A percentile compares a stretch with the other conserved stretches of the same genome.
phyloP scores from a whole-genome alignment of 73 alveolate species.

The Paramecium biaurelia region DNA sequence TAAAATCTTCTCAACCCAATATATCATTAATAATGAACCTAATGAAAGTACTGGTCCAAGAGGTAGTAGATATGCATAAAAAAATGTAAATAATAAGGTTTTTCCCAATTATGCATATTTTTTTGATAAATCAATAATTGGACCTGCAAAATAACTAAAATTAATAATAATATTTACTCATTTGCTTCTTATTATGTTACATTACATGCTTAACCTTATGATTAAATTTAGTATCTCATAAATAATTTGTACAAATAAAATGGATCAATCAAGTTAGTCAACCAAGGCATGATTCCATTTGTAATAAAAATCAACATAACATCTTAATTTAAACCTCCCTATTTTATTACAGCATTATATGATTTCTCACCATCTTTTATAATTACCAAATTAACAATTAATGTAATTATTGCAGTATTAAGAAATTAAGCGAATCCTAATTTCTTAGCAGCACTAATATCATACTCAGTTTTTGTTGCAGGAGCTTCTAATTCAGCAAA shows the following conservation, averaged over 20 bases:
- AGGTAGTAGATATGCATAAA: conserved; percentile 25
- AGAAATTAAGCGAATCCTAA: conserved; percentile 31
- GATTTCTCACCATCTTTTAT: not conserved
- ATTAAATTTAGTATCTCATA: not conserved
- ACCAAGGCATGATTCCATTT: conserved; percentile 20
- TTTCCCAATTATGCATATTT: conserved; percentile 9
- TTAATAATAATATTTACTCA: not conserved
- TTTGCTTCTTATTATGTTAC: conserved; percentile 1
- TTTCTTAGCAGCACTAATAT: conserved; percentile 9
- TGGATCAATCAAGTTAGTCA: not conserved
- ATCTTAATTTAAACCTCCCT: conserved; percentile 27
- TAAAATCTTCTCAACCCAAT: conserved; percentile 5
- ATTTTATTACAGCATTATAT: not conserved
- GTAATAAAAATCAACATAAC: conserved; percentile 17
- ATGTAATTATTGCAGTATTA: conserved; percentile 17
- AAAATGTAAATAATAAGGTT: conserved; percentile 7
- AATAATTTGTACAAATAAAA: not conserved
- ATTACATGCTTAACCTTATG: not conserved
- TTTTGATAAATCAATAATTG: not conserved
- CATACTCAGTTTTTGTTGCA: not conserved
- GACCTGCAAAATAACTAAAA: not conserved
- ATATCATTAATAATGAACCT: not conserved
- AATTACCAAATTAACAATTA: conserved; percentile 29
- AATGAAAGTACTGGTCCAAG: not conserved
- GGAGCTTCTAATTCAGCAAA: not conserved